phyloP scores from a whole-genome alignment of 2,329 filamentous ascomycete species.

The Ceratocystis eucalypticola region DNA sequence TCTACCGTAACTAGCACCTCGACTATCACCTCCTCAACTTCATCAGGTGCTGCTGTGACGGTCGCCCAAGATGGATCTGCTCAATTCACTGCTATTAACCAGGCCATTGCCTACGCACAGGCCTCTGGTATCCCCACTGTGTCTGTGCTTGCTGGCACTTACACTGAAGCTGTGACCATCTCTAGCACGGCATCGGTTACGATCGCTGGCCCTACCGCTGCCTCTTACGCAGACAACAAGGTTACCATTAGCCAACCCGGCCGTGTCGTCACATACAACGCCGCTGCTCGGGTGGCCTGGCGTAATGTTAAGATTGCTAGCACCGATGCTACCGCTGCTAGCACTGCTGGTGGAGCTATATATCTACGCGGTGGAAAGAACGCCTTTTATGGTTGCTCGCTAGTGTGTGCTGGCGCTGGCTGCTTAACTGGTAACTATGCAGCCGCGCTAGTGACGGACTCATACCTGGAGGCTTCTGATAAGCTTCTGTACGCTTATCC shows the following conservation, averaged over 20 bases:
- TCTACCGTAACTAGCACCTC: too few relatives aligned
- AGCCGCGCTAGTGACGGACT: conserved; percentile 31
- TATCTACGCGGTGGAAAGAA: conserved; percentile 29
- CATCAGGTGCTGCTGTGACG: conserved; percentile 25
- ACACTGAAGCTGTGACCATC: conserved; percentile 31
- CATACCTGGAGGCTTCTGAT: conserved; percentile 32
- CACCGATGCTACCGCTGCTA: conserved; percentile 22
- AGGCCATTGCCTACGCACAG: conserved; percentile 32
- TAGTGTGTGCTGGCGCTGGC: conserved; percentile 28
- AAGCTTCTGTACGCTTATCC: conserved; percentile 31
- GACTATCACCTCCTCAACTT: conserved; percentile 8
- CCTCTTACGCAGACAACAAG: conserved; percentile 24
- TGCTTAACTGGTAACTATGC: conserved; percentile 25
- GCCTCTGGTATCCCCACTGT: conserved; percentile 29
- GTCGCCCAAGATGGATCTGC: conserved; percentile 33
- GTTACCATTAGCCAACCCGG: conserved; percentile 26
- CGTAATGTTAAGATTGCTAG: conserved; percentile 31
- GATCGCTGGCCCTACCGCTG: conserved; percentile 27
- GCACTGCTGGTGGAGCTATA: conserved; percentile 24
- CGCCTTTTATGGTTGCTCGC: conserved; percentile 29
- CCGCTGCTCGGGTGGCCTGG: conserved; percentile 26
- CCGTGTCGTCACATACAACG: conserved; percentile 25
- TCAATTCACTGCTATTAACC: conserved; percentile 33
- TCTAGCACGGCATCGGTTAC: conserved; percentile 31
- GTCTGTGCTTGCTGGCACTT: conserved; percentile 32